Conservation (phyloP, 768 basidiomycete species). For the Mycena vulgaris region DNA sequence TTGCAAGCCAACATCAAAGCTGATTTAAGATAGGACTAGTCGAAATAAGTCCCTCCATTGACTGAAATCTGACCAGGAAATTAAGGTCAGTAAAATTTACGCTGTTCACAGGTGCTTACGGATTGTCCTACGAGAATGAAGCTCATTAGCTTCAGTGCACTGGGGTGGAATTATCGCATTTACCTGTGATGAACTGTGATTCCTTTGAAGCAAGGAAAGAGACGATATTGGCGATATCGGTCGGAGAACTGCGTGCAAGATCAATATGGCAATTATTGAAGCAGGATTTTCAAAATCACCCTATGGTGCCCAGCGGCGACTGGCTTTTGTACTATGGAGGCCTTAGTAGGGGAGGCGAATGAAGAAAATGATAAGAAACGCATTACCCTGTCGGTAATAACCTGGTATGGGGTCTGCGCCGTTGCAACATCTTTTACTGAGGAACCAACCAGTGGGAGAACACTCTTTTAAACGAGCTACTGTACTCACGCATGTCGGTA, state of each 20-base stretch:
- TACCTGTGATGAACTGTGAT: constrained; percentile 20
- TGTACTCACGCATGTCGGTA: constrained; percentile 3
- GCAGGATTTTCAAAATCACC: too few species aligned
- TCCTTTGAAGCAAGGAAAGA: constrained; percentile 25
- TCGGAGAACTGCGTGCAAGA: background rate
- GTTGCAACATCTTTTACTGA: background rate
- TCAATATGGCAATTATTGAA: background rate
- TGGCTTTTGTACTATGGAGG: too few species aligned
- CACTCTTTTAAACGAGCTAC: background rate
- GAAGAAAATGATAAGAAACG: too few species aligned
- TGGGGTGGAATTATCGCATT: background rate
- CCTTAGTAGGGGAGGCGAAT: too few species aligned
- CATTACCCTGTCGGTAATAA: too few species aligned
- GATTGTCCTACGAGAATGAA: constrained; percentile 1
- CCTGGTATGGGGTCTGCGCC: too few species aligned
- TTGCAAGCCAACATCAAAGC: too few species aligned
- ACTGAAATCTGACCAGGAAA: background rate
- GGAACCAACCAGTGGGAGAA: background rate
- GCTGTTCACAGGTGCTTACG: background rate
- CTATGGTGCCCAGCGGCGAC: too few species aligned
- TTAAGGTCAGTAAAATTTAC: background rate
- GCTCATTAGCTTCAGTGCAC: background rate
- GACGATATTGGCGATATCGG: constrained; percentile 13
- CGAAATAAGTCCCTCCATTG: constrained; percentile 11
- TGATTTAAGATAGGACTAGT: constrained; percentile 1